These are phyloP conservation scores for Neofusicoccum kwambonambiense DNA, from an alignment of 2,329 filamentous ascomycete genomes.

Conservation along the genomic window DNA sequence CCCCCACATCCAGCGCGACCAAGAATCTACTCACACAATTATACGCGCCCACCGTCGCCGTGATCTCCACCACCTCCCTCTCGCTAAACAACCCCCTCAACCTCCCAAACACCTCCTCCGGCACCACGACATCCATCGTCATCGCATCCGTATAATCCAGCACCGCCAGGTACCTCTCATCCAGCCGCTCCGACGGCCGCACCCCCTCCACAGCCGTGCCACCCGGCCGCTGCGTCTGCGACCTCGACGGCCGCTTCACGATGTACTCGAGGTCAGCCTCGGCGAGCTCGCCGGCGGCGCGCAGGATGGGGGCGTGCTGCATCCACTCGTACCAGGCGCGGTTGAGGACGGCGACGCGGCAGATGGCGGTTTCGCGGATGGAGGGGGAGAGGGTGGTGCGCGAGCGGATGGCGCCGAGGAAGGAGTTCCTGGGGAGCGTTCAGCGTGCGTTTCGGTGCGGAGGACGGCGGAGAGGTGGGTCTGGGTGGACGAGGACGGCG, in stretches of 20 bases:
- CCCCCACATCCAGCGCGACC: constrained; percentile 70
- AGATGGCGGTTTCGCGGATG: constrained; percentile 76
- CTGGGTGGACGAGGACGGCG: not conserved
- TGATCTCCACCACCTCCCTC: constrained; percentile 76
- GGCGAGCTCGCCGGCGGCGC: constrained; percentile 57
- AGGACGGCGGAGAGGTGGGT: not conserved
- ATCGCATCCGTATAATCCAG: constrained; percentile 78
- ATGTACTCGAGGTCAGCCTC: constrained; percentile 45
- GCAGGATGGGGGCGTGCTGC: constrained; percentile 69
- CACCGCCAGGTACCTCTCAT: constrained; percentile 64
- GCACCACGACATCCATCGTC: constrained; percentile 70
- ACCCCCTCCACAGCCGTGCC: constrained; percentile 12
- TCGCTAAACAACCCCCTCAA: constrained; percentile 64
- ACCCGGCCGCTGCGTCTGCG: not conserved
- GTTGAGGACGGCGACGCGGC: constrained; percentile 77
- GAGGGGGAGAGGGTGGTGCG: constrained; percentile 49
- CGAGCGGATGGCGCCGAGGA: constrained; percentile 56
- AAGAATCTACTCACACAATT: constrained; percentile 84
- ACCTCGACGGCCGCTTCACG: constrained; percentile 4
- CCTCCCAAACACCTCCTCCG: constrained; percentile 64
- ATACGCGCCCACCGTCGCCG: constrained; percentile 74
- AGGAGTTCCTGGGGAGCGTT: constrained; percentile 46
- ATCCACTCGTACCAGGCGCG: constrained; percentile 83
- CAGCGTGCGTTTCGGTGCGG: not conserved
- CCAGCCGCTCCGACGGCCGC: constrained; percentile 41